Evolutionary conservation across 306 rosid species (phyloP).

Genomic region (Canavalia ensiformis): DNA sequence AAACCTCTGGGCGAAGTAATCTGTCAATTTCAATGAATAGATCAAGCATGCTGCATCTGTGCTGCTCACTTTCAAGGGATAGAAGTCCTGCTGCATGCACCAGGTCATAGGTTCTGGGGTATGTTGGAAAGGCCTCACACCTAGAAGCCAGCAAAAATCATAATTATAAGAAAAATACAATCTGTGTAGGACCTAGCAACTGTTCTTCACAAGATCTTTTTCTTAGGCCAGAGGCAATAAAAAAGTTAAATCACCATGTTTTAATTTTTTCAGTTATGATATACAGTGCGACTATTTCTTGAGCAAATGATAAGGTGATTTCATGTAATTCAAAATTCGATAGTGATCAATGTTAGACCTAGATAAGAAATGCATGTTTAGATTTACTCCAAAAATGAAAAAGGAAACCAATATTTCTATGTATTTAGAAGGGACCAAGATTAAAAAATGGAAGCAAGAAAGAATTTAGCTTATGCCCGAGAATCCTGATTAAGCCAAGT

Average conservation of each 20-base stretch:
- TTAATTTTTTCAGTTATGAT: background rate
- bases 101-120: conserved; percentile 95
- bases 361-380: background rate
- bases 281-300: background rate
- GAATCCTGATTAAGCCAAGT: conserved; percentile 31
- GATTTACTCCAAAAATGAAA: background rate
- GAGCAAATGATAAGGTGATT: conserved; percentile 7
- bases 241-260: background rate
- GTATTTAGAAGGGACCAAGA: background rate
- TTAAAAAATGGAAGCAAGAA: background rate
- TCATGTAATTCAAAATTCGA: background rate
- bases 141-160: conserved; percentile 53
- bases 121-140: conserved; percentile 97
- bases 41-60: conserved; percentile 83
- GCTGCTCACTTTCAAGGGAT: conserved; percentile 74
- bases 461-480: conserved; percentile 16
- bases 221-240: background rate
- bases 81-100: conserved; percentile 95
- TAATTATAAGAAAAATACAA: conserved; percentile 27
- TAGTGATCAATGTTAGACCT: background rate
- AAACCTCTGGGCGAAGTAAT: conserved; percentile 97
- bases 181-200: conserved; percentile 23
- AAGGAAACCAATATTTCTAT: background rate
- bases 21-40: conserved; percentile 88
- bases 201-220: conserved; percentile 16